These are phyloP conservation scores for Zymoseptoria passerinii DNA, from an alignment of 2,329 filamentous ascomycete genomes.

Conservation along the genomic window DNA sequence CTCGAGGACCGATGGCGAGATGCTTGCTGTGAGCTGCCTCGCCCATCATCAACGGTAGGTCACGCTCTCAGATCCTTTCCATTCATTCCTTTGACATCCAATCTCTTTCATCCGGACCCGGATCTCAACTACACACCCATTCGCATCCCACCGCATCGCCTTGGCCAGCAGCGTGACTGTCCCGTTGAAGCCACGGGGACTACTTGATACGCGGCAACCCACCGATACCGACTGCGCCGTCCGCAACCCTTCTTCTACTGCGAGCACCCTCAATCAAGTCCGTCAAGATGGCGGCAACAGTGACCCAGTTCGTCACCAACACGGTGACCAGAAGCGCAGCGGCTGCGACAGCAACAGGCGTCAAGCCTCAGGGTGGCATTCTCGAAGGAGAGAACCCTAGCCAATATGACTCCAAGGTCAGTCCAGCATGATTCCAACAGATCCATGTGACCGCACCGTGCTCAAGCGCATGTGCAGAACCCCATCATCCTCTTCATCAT, in stretches of 20 bases:
- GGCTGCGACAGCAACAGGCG: conserved; percentile 19
- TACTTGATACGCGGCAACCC: neutral
- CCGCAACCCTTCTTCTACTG: neutral
- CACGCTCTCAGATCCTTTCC: neutral
- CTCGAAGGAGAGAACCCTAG: conserved; percentile 64
- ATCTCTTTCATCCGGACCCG: neutral
- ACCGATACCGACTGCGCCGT: neutral
- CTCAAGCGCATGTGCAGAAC: conserved; percentile 33
- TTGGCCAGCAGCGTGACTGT: neutral
- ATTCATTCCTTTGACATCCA: neutral
- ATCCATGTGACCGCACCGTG: neutral
- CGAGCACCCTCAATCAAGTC: neutral
- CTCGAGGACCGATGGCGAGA: neutral
- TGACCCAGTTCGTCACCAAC: conserved; percentile 15
- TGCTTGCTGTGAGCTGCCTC: neutral
- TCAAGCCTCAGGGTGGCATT: conserved; percentile 56
- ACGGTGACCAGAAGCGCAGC: conserved; percentile 13
- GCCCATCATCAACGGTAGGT: neutral
- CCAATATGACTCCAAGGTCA: conserved; percentile 52
- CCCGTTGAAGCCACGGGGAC: neutral
- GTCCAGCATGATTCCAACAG: neutral
- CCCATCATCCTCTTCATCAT: conserved; percentile 72
- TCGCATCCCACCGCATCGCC: neutral
- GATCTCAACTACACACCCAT: neutral
- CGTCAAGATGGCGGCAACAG: conserved; percentile 11